phyloP scores from a whole-genome alignment of 2,329 filamentous ascomycete genomes.

The Calonectria crousiana region DNA sequence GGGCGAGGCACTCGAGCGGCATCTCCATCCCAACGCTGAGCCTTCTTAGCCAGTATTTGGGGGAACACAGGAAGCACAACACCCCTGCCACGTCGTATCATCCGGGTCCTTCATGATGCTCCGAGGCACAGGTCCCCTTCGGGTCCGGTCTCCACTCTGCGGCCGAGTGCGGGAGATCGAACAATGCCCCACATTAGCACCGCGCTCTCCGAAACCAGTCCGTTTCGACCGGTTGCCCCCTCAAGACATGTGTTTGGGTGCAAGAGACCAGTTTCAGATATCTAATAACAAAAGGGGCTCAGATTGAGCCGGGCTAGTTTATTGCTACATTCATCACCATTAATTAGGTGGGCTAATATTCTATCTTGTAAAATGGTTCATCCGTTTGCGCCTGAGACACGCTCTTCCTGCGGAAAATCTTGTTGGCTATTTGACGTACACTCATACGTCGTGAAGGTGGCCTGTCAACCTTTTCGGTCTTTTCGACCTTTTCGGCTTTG shows the following conservation, averaged over 20 bases:
- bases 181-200: not conserved
- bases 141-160: conserved; percentile 22
- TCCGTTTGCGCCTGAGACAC: conserved; percentile 44
- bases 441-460: conserved; percentile 43
- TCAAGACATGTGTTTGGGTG: conserved; percentile 5
- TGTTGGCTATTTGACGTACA: conserved; percentile 44
- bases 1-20: not conserved
- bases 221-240: not conserved
- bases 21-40: not conserved
- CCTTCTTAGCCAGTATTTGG: not conserved
- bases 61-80: not conserved
- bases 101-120: not conserved
- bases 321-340: conserved; percentile 34
- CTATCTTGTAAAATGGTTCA: conserved; percentile 41
- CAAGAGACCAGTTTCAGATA: conserved; percentile 17
- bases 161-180: not conserved
- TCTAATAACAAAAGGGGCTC: conserved; percentile 16
- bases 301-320: conserved; percentile 30
- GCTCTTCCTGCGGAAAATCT: conserved; percentile 45
- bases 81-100: not conserved
- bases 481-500: conserved; percentile 35
- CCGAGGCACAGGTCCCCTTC: not conserved
- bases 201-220: conserved; percentile 7
- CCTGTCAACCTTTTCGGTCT: conserved; percentile 26
- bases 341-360: conserved; percentile 38